Conservation (phyloP, 2,329 filamentous ascomycete genomes). For the Laburnicola sp. region DNA sequence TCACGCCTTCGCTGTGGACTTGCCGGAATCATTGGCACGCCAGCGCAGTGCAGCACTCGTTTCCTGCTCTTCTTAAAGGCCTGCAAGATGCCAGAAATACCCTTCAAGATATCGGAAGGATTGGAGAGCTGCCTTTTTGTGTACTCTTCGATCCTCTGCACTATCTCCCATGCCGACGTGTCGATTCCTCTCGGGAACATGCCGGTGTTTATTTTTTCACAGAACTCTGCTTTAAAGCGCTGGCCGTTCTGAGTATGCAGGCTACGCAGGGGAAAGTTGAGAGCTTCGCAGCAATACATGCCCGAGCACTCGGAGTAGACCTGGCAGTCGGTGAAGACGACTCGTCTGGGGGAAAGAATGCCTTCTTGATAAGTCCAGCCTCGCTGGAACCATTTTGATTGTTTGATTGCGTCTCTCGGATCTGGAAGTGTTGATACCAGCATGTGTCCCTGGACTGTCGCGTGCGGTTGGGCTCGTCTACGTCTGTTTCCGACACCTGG, state of each 20-base stretch:
- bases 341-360: neutral
- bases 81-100: neutral
- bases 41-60: neutral
- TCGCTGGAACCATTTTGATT: neutral
- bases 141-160: neutral
- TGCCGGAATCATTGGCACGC: neutral
- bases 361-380: constrained; percentile 8
- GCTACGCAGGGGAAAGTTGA: neutral
- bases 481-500: constrained; percentile 6
- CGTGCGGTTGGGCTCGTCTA: neutral
- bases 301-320: neutral
- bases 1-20: neutral
- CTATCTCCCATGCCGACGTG: neutral
- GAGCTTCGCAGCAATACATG: neutral
- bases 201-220: neutral
- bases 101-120: neutral
- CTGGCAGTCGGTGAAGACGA: constrained; percentile 1
- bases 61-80: neutral
- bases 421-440: neutral
- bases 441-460: neutral
- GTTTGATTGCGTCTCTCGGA: neutral
- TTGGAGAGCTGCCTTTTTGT: neutral
- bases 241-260: neutral
- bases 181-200: neutral
- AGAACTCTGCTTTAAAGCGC: neutral